Conservation (phyloP, 805 yeast genomes). For the Teunomyces kruisii region DNA sequence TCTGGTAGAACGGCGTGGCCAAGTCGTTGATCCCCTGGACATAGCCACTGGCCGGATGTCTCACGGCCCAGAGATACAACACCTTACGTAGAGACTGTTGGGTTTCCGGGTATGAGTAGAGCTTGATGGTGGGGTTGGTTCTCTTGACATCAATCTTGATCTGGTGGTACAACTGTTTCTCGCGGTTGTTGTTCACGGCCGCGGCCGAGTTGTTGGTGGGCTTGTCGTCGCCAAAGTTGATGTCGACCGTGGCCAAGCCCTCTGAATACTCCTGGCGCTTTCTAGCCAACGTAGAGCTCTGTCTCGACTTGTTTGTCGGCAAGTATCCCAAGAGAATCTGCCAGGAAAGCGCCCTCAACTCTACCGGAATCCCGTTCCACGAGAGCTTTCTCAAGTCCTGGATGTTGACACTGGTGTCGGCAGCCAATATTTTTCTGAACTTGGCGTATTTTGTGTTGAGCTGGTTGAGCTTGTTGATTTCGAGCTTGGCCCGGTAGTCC, state of each 20-base stretch:
- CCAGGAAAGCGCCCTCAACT: constrained; percentile 83
- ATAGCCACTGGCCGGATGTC: constrained; percentile 97
- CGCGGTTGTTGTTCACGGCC: constrained; percentile 30
- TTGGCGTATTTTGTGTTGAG: constrained; percentile 60
- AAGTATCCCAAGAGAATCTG: constrained; percentile 85
- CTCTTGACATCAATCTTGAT: constrained; percentile 92
- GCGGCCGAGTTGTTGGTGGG: constrained; percentile 13
- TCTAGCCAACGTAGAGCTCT: constrained; percentile 65
- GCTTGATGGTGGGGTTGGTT: constrained; percentile 80
- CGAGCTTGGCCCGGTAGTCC: constrained; percentile 41
- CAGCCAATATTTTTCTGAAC: constrained; percentile 61
- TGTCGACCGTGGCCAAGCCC: constrained; percentile 67
- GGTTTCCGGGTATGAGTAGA: constrained; percentile 67
- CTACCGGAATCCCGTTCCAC: constrained; percentile 92
- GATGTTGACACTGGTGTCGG: constrained; percentile 55
- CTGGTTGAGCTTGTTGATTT: constrained; percentile 57
- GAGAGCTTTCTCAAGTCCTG: constrained; percentile 72
- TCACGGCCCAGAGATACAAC: constrained; percentile 88
- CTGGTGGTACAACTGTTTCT: constrained; percentile 89
- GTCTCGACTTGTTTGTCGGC: constrained; percentile 80
- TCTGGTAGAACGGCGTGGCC: constrained; percentile 89
- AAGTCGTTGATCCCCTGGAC: constrained; percentile 97
- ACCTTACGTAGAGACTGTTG: constrained; percentile 80
- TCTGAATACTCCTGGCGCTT: constrained; percentile 84
- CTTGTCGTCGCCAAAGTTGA: constrained; percentile 33